Conservation (phyloP, 164 flowering plant species). For the Nymphaea thermarum region DNA sequence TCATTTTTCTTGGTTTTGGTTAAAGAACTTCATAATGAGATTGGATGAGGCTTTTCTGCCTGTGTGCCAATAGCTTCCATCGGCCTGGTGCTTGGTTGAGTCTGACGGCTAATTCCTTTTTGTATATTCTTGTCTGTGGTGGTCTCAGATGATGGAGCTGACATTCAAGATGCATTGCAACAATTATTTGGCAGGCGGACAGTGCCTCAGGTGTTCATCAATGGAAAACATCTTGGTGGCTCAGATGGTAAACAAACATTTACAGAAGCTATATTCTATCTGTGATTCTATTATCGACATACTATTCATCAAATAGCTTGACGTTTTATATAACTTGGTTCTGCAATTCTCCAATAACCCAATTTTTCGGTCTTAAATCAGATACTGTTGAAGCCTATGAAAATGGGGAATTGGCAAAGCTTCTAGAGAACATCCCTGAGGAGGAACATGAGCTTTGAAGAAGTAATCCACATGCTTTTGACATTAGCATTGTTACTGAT, state of each 20-base stretch:
- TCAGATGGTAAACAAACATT: conserved; percentile 58
- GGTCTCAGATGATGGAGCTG: conserved; percentile 59
- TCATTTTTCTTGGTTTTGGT: too few relatives aligned
- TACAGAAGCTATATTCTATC: not conserved
- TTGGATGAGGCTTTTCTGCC: not conserved
- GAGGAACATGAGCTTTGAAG: conserved; percentile 41
- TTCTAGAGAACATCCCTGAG: conserved; percentile 31
- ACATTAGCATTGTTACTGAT: too few relatives aligned
- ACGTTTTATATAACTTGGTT: too few relatives aligned
- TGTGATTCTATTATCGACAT: not conserved
- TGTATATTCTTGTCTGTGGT: not conserved
- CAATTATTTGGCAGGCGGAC: conserved; percentile 71
- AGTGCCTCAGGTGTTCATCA: conserved; percentile 89
- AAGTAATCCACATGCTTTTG: not conserved
- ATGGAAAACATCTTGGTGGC: conserved; percentile 89
- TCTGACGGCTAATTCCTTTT: not conserved
- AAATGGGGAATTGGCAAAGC: conserved; percentile 56
- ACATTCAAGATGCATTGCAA: conserved; percentile 60
- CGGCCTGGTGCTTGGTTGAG: not conserved
- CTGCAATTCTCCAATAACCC: not conserved
- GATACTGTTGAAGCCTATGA: conserved; percentile 84
- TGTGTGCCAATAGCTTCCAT: not conserved
- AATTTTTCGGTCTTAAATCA: conserved; percentile 11
- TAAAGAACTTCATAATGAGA: not conserved
- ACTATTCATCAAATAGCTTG: too few relatives aligned